phyloP scores from a whole-genome alignment of 495 filamentous ascomycete species.

The Trichoderma gamsii region DNA sequence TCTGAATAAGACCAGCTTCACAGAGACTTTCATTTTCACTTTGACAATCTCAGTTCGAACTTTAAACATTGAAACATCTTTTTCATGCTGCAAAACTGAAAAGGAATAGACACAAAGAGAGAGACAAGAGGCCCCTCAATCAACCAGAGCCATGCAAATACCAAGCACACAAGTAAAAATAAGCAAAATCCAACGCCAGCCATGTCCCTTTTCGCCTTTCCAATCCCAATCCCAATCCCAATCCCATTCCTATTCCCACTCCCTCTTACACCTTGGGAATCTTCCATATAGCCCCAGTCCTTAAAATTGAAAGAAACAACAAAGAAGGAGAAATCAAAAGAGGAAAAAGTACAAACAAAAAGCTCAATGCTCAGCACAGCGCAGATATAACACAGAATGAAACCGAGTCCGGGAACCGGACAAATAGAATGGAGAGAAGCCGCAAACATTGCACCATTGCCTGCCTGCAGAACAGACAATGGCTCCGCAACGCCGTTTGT shows the following conservation, averaged over 20 bases:
- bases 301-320: not conserved
- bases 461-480: conserved; percentile 6
- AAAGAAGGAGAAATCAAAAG: not conserved
- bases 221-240: not conserved
- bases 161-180: not conserved
- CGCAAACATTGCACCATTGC: conserved; percentile 16
- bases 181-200: not conserved
- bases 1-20: not conserved
- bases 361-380: not conserved
- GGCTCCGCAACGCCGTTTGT: conserved; percentile 19
- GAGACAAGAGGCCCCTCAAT: not conserved
- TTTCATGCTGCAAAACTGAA: conserved; percentile 5
- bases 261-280: not conserved
- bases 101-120: not conserved
- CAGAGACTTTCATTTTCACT: not conserved
- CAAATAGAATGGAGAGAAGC: conserved; percentile 14
- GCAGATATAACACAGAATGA: conserved; percentile 22
- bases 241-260: not conserved
- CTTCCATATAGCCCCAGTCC: not conserved
- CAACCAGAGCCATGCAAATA: not conserved
- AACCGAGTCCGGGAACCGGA: conserved; percentile 15
- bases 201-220: not conserved
- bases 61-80: not conserved
- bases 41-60: not conserved
- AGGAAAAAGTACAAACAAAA: not conserved